Percentiles rank a stretch among this genome's conserved stretches.
Conservation (phyloP, 2,329 filamentous ascomycete genomes). For the Septoria linicola region DNA sequence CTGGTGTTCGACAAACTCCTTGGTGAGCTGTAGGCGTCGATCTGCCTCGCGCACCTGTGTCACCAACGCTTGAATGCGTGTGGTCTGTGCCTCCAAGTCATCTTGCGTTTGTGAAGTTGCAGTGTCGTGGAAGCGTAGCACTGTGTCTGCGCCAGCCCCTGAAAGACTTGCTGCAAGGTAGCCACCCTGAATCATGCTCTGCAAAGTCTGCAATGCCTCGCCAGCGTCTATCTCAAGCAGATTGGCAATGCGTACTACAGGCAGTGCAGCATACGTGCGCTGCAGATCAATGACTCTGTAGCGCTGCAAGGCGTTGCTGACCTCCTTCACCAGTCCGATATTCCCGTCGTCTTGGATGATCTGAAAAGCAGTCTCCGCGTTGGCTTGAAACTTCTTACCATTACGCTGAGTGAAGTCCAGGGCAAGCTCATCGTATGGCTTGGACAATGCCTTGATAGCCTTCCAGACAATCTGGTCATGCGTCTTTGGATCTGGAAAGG, state of each 20-base stretch:
- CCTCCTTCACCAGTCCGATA: constrained; percentile 65
- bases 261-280: constrained; percentile 66
- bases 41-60: constrained; percentile 56
- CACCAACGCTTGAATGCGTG: constrained; percentile 52
- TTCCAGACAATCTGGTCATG: constrained; percentile 56
- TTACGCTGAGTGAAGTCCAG: constrained; percentile 64
- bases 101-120: constrained; percentile 21
- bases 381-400: constrained; percentile 60
- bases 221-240: constrained; percentile 53
- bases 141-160: constrained; percentile 40
- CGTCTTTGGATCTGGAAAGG: constrained; percentile 56
- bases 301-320: constrained; percentile 68
- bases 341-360: constrained; percentile 65
- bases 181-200: constrained; percentile 53
- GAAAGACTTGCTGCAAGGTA: constrained; percentile 54
- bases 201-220: constrained; percentile 54
- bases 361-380: constrained; percentile 59
- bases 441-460: constrained; percentile 58
- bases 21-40: constrained; percentile 55
- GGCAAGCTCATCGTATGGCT: constrained; percentile 69
- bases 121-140: constrained; percentile 54
- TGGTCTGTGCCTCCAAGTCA: constrained; percentile 50
- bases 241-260: constrained; percentile 54
- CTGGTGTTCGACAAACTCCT: constrained; percentile 58
- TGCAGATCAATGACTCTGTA: constrained; percentile 74